Conservation (phyloP, 768 basidiomycete species). For the Xerocomellus chrysenteron region DNA sequence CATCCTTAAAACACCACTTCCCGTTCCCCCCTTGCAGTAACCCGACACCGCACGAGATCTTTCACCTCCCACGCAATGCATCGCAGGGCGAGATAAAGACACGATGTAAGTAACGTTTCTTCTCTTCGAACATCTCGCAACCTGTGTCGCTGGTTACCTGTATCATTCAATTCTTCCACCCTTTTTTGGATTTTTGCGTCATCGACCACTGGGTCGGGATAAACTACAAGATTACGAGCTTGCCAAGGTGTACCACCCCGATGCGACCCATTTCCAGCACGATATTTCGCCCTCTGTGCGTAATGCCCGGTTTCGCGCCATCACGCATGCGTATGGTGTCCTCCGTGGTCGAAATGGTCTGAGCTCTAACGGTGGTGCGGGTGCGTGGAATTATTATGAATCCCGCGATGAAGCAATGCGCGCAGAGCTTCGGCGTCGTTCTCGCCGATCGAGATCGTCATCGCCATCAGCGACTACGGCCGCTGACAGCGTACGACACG, state of each 20-base stretch:
- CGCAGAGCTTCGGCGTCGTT: slow-evolving; percentile 51
- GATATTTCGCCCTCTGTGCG: slow-evolving; percentile 42
- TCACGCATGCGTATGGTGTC: slow-evolving; percentile 62
- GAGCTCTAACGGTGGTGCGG: background rate
- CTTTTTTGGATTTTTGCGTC: background rate
- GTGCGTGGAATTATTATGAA: slow-evolving; percentile 2
- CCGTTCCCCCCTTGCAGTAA: slow-evolving; percentile 53
- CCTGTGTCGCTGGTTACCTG: background rate
- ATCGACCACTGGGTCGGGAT: background rate
- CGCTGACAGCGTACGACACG: background rate
- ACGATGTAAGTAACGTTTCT: slow-evolving; percentile 50
- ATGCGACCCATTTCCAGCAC: slow-evolving; percentile 46
- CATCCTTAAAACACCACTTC: slow-evolving; percentile 21
- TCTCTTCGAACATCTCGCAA: background rate
- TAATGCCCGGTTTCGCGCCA: slow-evolving; percentile 62
- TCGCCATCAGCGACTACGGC: slow-evolving; percentile 27
- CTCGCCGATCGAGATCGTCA: slow-evolving; percentile 21
- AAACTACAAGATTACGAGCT: slow-evolving; percentile 63
- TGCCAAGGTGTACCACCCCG: slow-evolving; percentile 71
- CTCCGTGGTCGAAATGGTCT: slow-evolving; percentile 16
- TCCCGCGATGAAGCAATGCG: slow-evolving; percentile 42
- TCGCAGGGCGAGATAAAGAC: slow-evolving; percentile 62
- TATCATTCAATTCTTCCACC: background rate
- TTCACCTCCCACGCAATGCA: slow-evolving; percentile 58
- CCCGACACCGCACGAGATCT: slow-evolving; percentile 72